Evolutionary conservation across 1,139 yeast species (phyloP).

Genomic region (Pneumocystis sp.): DNA sequence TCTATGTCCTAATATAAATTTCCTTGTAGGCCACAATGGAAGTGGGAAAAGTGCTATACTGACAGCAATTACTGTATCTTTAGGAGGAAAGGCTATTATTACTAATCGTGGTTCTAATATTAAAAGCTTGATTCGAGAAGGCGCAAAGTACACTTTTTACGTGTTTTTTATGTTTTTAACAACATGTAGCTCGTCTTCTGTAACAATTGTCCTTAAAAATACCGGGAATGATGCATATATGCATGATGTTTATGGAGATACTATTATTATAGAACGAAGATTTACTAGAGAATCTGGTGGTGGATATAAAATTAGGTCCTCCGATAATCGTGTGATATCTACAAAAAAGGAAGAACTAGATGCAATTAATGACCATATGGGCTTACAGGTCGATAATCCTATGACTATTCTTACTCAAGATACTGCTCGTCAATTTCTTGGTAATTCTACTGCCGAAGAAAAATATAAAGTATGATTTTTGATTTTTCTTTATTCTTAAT

Average conservation of each 20-base stretch:
- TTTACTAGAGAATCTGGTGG: constrained; percentile 32
- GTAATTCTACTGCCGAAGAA: constrained; percentile 52
- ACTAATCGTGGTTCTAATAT: constrained; percentile 71
- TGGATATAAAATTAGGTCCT: constrained; percentile 41
- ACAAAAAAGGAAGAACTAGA: constrained; percentile 51
- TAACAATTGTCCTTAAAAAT: constrained; percentile 17
- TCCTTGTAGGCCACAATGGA: constrained; percentile 88
- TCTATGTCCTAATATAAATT: constrained; percentile 74
- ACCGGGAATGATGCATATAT: constrained; percentile 51
- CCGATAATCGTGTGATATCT: constrained; percentile 38
- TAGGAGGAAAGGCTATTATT: constrained; percentile 89
- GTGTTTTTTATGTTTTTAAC: constrained; percentile 36
- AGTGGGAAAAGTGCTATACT: constrained; percentile 88
- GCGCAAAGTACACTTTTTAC: constrained; percentile 50
- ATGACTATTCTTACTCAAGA: constrained; percentile 89
- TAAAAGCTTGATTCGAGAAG: constrained; percentile 62
- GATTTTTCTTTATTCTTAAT: neutral
- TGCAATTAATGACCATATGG: constrained; percentile 51
- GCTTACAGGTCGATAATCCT: constrained; percentile 78
- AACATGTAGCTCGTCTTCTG: constrained; percentile 26
- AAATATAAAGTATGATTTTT: constrained; percentile 34
- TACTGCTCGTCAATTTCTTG: constrained; percentile 77
- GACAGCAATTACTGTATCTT: constrained; percentile 78
- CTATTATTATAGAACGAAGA: constrained; percentile 58
- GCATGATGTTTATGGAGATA: constrained; percentile 49